Percentiles rank a stretch among this genome's conserved stretches.
Evolutionary conservation across 352 stramenopile species (phyloP).

Genomic region (Pythium dissotocum): DNA sequence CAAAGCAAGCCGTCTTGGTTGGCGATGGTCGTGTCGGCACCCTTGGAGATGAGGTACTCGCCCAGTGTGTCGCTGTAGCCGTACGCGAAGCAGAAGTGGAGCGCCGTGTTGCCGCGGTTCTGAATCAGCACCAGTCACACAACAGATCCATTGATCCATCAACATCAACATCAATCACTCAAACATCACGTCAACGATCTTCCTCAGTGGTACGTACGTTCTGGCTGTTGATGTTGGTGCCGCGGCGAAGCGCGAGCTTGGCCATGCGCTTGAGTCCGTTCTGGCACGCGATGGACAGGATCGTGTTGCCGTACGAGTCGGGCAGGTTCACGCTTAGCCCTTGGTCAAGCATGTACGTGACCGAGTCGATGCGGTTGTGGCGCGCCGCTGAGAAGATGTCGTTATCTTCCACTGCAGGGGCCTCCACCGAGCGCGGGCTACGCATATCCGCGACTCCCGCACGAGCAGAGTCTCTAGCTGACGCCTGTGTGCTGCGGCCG

Average conservation of each 20-base stretch:
- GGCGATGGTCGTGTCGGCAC: conserved; percentile 63
- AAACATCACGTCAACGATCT: too few species aligned
- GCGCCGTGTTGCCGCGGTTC: conserved; percentile 83
- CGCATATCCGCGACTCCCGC: conserved; percentile 15
- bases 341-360: conserved; percentile 84
- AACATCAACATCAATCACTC: not conserved
- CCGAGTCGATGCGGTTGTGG: conserved; percentile 85
- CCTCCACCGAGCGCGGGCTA: conserved; percentile 20
- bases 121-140: conserved; percentile 17
- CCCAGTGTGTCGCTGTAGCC: conserved; percentile 87
- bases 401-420: conserved; percentile 42
- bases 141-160: not conserved
- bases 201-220: conserved; percentile 49
- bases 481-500: not conserved
- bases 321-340: conserved; percentile 76
- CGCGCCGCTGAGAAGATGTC: conserved; percentile 87
- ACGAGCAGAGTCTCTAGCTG: not conserved
- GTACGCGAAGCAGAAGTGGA: conserved; percentile 92
- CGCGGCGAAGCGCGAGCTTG: conserved; percentile 82
- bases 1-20: conserved; percentile 71
- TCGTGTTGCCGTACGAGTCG: conserved; percentile 83
- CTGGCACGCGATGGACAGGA: conserved; percentile 88
- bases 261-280: conserved; percentile 90
- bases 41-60: conserved; percentile 89
- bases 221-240: conserved; percentile 86